Conservation (phyloP, 1,284 basidiomycete species). For the Naganishia sp. region DNA sequence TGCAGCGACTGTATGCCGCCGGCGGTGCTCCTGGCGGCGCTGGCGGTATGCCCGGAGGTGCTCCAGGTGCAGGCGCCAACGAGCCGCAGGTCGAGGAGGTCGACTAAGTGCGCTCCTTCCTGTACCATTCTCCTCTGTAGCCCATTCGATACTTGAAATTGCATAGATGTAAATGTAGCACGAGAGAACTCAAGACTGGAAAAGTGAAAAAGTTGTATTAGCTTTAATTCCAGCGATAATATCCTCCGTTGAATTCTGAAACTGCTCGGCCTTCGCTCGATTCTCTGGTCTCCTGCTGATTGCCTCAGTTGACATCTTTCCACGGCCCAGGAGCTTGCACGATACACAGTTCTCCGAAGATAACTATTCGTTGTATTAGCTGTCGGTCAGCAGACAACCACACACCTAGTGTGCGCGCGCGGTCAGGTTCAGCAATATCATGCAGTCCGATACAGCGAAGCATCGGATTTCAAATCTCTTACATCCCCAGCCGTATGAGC, state of each 20-base stretch:
- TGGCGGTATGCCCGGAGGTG: conserved; percentile 54
- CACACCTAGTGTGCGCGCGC: too few relatives aligned
- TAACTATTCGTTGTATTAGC: too few relatives aligned
- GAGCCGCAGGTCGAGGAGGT: conserved; percentile 62
- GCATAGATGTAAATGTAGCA: conserved; percentile 4
- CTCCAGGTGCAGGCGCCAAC: conserved; percentile 59
- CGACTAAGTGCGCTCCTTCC: conserved; percentile 53
- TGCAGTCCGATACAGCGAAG: too few relatives aligned
- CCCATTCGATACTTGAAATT: background rate
- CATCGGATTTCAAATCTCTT: too few relatives aligned
- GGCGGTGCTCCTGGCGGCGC: conserved; percentile 59
- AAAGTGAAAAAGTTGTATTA: conserved; percentile 2
- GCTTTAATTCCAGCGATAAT: background rate
- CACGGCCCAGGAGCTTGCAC: too few relatives aligned
- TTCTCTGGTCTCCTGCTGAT: too few relatives aligned
- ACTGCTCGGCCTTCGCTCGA: too few relatives aligned
- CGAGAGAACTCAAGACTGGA: background rate
- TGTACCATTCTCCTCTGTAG: background rate
- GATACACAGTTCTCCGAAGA: too few relatives aligned
- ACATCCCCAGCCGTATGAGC: too few relatives aligned
- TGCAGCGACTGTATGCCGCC: conserved; percentile 82
- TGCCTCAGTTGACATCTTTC: too few relatives aligned
- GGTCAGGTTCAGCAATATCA: too few relatives aligned
- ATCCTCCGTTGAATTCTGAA: background rate
- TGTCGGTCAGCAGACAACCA: too few relatives aligned